A percentile compares a stretch with the other conserved stretches of the same genome.
These are phyloP conservation scores for Hyphopichia khmerensis DNA, from an alignment of 1,139 yeast species.

Conservation along the genomic window DNA sequence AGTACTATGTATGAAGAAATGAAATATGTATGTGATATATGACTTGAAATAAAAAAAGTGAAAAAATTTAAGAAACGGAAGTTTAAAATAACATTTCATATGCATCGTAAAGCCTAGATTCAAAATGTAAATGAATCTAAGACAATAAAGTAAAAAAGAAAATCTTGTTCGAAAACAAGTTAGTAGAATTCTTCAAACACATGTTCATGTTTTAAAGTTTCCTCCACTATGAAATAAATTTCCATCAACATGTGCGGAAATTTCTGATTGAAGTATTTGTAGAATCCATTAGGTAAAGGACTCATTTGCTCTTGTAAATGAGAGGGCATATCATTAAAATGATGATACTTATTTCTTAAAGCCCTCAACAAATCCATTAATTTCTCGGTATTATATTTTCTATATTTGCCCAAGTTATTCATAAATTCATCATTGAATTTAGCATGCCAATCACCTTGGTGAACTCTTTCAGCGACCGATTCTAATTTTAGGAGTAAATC, in stretches of 20 bases:
- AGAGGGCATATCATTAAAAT: slow-evolving; percentile 83
- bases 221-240: slow-evolving; percentile 63
- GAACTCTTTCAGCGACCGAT: slow-evolving; percentile 48
- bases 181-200: slow-evolving; percentile 54
- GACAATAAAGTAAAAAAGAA: not conserved
- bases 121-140: too few relatives aligned
- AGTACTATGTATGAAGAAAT: not conserved
- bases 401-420: slow-evolving; percentile 83
- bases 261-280: slow-evolving; percentile 65
- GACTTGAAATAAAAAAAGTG: not conserved
- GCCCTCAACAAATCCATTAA: slow-evolving; percentile 87
- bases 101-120: slow-evolving; percentile 4
- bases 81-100: slow-evolving; percentile 3
- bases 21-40: not conserved
- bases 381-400: slow-evolving; percentile 79
- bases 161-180: slow-evolving; percentile 2
- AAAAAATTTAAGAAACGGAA: not conserved
- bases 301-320: slow-evolving; percentile 62
- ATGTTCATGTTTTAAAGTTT: slow-evolving; percentile 60
- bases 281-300: slow-evolving; percentile 82
- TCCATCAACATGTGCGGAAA: slow-evolving; percentile 82
- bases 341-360: slow-evolving; percentile 87
- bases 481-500: slow-evolving; percentile 62
- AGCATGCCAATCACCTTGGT: slow-evolving; percentile 74
- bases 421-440: slow-evolving; percentile 68